These are phyloP conservation scores for Vanrija sp. DNA, from an alignment of 1,284 basidiomycete species.

Conservation along the genomic window DNA sequence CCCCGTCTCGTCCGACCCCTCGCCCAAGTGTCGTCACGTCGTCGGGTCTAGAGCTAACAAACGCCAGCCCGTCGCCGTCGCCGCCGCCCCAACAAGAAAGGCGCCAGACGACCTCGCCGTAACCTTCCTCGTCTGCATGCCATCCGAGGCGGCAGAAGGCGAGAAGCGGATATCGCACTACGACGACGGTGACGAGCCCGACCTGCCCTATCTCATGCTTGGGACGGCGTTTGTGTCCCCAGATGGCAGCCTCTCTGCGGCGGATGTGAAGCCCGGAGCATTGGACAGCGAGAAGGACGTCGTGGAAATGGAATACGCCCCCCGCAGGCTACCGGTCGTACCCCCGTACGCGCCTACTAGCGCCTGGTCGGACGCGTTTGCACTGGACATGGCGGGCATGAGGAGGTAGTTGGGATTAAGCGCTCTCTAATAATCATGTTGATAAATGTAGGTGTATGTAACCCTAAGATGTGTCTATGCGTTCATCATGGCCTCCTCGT, in stretches of 20 bases:
- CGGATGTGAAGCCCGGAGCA: too few species aligned
- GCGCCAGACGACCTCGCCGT: conserved; percentile 4
- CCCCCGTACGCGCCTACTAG: too few species aligned
- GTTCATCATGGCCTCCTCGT: conserved; percentile 21
- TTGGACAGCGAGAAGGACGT: background rate
- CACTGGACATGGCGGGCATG: background rate
- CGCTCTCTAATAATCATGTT: background rate
- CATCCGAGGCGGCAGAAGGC: background rate
- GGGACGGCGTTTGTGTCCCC: conserved; percentile 4
- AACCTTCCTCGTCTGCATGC: conserved; percentile 13
- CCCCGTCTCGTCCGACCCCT: too few species aligned
- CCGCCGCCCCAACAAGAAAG: background rate
- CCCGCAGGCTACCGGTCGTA: background rate
- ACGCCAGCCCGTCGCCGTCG: conserved; percentile 6
- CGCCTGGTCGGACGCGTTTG: too few species aligned
- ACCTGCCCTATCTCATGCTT: conserved; percentile 12
- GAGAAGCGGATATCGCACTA: background rate
- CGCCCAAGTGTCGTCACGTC: too few species aligned
- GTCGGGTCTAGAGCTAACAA: background rate
- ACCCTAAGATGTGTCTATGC: conserved; percentile 3
- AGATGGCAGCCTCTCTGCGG: too few species aligned
- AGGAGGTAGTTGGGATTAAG: background rate
- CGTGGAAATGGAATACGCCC: background rate
- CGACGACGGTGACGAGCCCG: background rate
- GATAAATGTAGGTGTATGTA: background rate